Evolutionary conservation across 208 protist species (phyloP).

Genomic region (Herpetomonas samuelpessoai): DNA sequence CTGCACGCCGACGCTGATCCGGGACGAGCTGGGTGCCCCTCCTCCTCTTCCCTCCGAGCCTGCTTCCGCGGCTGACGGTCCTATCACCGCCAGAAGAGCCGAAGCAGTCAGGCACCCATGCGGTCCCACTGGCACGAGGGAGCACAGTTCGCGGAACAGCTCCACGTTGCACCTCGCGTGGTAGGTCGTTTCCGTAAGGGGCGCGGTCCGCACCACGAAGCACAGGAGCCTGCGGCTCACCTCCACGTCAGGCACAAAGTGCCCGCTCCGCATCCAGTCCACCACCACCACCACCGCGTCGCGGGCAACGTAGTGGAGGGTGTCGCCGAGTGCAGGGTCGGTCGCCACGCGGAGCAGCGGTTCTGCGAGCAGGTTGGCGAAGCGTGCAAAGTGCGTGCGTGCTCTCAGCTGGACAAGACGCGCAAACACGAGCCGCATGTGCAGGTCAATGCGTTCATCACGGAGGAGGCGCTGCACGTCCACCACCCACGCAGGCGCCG

Average conservation of each 20-base stretch:
- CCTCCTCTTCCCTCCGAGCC: background rate
- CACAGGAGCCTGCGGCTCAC: constrained; percentile 5
- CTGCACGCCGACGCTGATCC: constrained; percentile 30
- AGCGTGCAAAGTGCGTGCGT: constrained; percentile 36
- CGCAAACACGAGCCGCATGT: constrained; percentile 50
- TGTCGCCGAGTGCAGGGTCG: constrained; percentile 15
- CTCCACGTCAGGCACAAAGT: background rate
- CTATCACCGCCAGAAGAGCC: background rate
- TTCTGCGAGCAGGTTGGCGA: constrained; percentile 34
- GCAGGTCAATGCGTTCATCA: constrained; percentile 15
- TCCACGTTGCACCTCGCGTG: constrained; percentile 65
- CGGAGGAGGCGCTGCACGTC: constrained; percentile 45
- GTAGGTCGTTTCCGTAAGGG: constrained; percentile 14
- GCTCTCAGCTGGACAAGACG: constrained; percentile 55
- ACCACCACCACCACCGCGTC: constrained; percentile 61
- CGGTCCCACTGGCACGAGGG: constrained; percentile 21
- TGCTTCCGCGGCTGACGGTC: background rate
- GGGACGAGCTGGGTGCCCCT: background rate
- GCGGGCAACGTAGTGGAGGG: constrained; percentile 78
- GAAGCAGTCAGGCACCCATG: constrained; percentile 1
- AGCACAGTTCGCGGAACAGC: constrained; percentile 53
- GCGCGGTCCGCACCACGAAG: constrained; percentile 29
- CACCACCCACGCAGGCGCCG: constrained; percentile 50
- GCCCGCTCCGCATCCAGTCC: constrained; percentile 24
- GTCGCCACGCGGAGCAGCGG: constrained; percentile 40